Percentiles rank a stretch among this genome's conserved stretches.
phyloP scores from a whole-genome alignment of 2,329 filamentous ascomycete genomes.

The Mycogone perniciosa region DNA sequence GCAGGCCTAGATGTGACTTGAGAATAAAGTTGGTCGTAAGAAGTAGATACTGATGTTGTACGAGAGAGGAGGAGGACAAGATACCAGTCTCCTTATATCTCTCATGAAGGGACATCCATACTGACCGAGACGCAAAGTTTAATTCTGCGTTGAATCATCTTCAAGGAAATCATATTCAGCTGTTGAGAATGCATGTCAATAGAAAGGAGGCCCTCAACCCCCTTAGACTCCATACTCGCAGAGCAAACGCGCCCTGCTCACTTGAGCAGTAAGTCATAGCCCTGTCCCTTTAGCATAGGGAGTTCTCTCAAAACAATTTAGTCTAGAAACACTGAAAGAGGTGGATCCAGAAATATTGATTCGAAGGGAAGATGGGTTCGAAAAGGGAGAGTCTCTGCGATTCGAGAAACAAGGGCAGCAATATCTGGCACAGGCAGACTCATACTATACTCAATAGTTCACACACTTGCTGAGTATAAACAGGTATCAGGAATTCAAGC shows the following conservation, averaged over 20 bases:
- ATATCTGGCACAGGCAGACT: no score
- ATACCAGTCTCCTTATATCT: conserved; percentile 2
- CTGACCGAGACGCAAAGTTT: no score
- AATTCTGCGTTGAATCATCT: not conserved
- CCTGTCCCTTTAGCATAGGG: no score
- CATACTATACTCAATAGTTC: not conserved
- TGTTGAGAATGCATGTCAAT: conserved; percentile 6
- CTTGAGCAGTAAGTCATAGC: no score
- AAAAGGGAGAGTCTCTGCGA: not conserved
- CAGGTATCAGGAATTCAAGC: no score
- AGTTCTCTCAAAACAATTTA: not conserved
- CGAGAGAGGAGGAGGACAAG: not conserved
- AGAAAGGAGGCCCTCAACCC: conserved; percentile 3
- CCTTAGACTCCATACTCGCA: not conserved
- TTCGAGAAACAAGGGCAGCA: not conserved
- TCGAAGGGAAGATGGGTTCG: not conserved
- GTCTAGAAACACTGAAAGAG: not conserved
- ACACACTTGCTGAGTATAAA: not conserved
- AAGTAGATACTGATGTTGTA: not conserved
- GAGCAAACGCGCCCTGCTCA: no score
- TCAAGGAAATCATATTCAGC: not conserved
- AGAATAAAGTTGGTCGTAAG: not conserved
- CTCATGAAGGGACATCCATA: not conserved
- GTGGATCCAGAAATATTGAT: not conserved
- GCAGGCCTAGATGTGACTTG: no score